These are phyloP conservation scores for Salix purpurea DNA, from an alignment of 345 rosid genomes.

Conservation along the genomic window DNA sequence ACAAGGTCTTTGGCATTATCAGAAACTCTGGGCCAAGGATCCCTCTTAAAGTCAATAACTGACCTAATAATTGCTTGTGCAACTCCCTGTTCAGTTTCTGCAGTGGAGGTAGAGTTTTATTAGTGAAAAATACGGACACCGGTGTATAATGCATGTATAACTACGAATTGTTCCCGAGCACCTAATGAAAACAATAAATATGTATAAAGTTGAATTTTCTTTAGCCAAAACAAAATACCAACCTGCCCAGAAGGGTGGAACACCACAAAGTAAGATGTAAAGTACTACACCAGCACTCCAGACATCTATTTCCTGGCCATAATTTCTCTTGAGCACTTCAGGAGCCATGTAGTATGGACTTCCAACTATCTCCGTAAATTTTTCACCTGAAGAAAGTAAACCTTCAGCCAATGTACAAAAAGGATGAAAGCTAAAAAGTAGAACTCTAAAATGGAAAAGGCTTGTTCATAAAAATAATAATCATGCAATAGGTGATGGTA, in stretches of 20 bases:
- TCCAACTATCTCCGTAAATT: constrained; percentile 30
- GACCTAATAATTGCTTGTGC: constrained; percentile 32
- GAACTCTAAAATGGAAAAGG: neutral
- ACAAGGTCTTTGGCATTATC: constrained; percentile 36
- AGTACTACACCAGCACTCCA: constrained; percentile 40
- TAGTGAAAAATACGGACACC: neutral
- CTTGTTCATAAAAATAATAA: too few species aligned
- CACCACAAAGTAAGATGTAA: constrained; percentile 36
- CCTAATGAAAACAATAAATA: neutral
- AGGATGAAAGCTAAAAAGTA: neutral
- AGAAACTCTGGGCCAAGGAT: constrained; percentile 35
- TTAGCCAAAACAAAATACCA: constrained; percentile 3
- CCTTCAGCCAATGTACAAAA: neutral
- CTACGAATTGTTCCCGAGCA: neutral
- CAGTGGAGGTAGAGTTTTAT: neutral
- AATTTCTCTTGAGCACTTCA: constrained; percentile 31
- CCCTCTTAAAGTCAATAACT: constrained; percentile 24
- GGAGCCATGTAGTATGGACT: constrained; percentile 41
- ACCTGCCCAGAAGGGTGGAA: constrained; percentile 40
- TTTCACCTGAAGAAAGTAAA: constrained; percentile 25
- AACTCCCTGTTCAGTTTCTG: constrained; percentile 39
- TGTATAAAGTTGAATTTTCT: neutral
- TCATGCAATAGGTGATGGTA: neutral
- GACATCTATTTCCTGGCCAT: constrained; percentile 35
- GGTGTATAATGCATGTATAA: neutral